Conservation (phyloP, 495 filamentous ascomycete species). For the Penicillium psychrofluorescens region DNA sequence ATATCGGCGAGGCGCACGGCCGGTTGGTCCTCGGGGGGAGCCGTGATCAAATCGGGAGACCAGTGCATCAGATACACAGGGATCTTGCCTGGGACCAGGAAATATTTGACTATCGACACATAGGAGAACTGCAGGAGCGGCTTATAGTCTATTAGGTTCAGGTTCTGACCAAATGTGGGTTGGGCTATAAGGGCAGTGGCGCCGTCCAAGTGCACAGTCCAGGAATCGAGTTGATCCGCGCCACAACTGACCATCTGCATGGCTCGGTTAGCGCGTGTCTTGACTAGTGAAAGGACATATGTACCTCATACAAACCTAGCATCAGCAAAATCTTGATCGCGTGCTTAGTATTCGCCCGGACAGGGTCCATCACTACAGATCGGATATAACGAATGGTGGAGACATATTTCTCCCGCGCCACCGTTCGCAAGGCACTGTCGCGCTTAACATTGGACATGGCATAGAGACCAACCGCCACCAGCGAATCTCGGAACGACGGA, state of each 20-base stretch:
- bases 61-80: conserved; percentile 8
- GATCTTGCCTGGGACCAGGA: conserved; percentile 1
- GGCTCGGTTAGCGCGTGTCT: not conserved
- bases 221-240: conserved; percentile 8
- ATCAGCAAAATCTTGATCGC: conserved; percentile 13
- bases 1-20: conserved; percentile 12
- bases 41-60: conserved; percentile 2
- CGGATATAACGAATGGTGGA: conserved; percentile 9
- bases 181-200: conserved; percentile 13
- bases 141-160: conserved; percentile 1
- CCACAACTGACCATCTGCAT: conserved; percentile 17
- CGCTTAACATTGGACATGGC: conserved; percentile 17
- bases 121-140: conserved; percentile 13
- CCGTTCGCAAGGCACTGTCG: conserved; percentile 8
- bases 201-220: conserved; percentile 16
- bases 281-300: not conserved
- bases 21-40: conserved; percentile 1
- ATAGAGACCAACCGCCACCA: conserved; percentile 17
- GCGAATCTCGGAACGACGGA: conserved; percentile 10
- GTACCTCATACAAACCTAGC: conserved; percentile 19
- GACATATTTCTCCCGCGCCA: conserved; percentile 17
- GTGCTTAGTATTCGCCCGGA: conserved; percentile 4
- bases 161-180: not conserved
- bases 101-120: conserved; percentile 16
- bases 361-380: conserved; percentile 9